Evolutionary conservation across 345 rosid species (phyloP), one percentile per base, ranked within the genome.

Genomic region (Lenwebbia sp.): DNA sequence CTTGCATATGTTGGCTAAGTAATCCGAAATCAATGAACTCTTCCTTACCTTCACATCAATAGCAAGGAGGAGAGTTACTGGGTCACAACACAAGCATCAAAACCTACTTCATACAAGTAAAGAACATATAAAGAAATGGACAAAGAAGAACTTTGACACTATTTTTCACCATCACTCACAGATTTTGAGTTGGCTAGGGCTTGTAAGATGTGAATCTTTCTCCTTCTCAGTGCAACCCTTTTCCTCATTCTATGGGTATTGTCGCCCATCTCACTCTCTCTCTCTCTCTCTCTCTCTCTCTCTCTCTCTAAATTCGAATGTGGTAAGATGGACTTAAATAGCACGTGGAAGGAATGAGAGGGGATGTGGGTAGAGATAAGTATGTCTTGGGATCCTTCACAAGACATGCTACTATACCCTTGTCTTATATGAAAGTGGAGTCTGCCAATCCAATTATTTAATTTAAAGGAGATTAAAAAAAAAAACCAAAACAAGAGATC

Each of bases 181-280:
- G 90, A 89, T 93, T 93, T 92, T 89, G 91, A 91, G 88, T 54
- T 83, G 82, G 91, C 85, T 86, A 88, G 92, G 70, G 87, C 85
- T 89, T 88, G 90, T 56, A 92, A 89, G 89, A 89, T 87, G 51
- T 87, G 93, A 92, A 90, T 87, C 92, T 91, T 94, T 83, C 90
- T 90, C 83, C 89, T 83, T 62, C 84, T 91, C 85, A 88, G 10
- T 84, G 92, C 89, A 23, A 85, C 54, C 88, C 89, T 91, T 84
- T 92, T 93, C 83, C 87, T 92, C 70, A 89, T 60, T 87, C 89
- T 90, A 30, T 90, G 89, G 81, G 47, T 70, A 37, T 19, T 70
- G 13, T 37, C 40, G 54, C 84, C 95, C 97, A 93, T 93, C 82
- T 89, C 84, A 75, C 62, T 89, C 84, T 82, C 62, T 74, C 83